A percentile compares a stretch with the other conserved stretches of the same genome.
phyloP scores from a whole-genome alignment of 2,329 filamentous ascomycete species.

The Penicillium brevicompactum region DNA sequence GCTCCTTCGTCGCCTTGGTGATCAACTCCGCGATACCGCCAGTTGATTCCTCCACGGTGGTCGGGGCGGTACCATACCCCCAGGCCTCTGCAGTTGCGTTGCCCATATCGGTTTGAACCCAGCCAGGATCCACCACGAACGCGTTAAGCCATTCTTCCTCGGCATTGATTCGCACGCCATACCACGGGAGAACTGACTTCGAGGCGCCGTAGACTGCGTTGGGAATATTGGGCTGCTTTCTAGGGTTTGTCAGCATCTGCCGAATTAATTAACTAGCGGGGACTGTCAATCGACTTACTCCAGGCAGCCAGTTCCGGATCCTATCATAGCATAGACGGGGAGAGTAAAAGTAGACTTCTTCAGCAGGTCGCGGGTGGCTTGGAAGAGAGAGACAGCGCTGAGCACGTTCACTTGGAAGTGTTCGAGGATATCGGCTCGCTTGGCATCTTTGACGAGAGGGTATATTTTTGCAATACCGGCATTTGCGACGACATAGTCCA shows the following conservation, averaged over 20 bases:
- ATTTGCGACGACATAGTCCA: conserved; percentile 45
- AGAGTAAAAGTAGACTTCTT: conserved; percentile 26
- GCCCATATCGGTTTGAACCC: conserved; percentile 23
- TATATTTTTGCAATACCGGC: conserved; percentile 32
- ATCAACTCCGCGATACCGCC: conserved; percentile 17
- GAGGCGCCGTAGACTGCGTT: conserved; percentile 33
- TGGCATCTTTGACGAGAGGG: conserved; percentile 35
- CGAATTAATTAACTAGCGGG: neutral
- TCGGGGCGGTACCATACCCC: conserved; percentile 21
- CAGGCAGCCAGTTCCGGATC: conserved; percentile 28
- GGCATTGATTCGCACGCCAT: conserved; percentile 28
- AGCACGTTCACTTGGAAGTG: conserved; percentile 32
- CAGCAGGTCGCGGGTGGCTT: conserved; percentile 36
- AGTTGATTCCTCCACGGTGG: conserved; percentile 20
- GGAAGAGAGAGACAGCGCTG: conserved; percentile 34
- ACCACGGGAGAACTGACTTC: conserved; percentile 36
- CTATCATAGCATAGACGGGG: conserved; percentile 36
- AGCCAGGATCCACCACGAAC: conserved; percentile 24
- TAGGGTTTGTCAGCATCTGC: neutral
- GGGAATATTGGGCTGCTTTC: conserved; percentile 17
- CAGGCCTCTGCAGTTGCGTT: conserved; percentile 22
- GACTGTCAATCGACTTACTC: conserved; percentile 8
- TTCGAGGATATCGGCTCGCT: conserved; percentile 25
- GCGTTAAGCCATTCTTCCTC: conserved; percentile 25
- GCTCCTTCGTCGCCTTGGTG: conserved; percentile 10